phyloP scores from a whole-genome alignment of 495 filamentous ascomycete species.

The Rostrohypoxylon terebratum region DNA sequence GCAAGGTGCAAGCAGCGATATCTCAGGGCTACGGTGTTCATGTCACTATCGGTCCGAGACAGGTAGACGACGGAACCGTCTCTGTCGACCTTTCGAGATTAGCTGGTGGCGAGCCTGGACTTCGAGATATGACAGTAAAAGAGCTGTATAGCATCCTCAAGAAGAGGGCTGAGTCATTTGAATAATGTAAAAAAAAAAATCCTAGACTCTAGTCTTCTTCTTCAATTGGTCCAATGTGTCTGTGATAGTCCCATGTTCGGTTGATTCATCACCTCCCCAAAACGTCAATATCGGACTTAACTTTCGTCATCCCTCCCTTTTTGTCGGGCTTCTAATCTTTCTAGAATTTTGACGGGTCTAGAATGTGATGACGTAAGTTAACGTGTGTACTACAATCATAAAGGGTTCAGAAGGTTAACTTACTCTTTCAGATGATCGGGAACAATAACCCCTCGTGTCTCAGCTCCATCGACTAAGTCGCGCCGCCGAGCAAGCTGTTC shows the following conservation, averaged over 20 bases:
- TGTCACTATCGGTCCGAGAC: constrained; percentile 75
- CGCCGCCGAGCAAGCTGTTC: constrained; percentile 72
- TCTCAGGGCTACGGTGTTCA: constrained; percentile 79
- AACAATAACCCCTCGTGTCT: constrained; percentile 68
- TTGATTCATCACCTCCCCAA: background rate
- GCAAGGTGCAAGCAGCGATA: constrained; percentile 80
- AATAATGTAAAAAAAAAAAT: constrained; percentile 37
- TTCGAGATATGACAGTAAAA: constrained; percentile 49
- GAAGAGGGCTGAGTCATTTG: constrained; percentile 50
- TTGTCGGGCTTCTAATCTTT: constrained; percentile 37
- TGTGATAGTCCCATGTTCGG: background rate
- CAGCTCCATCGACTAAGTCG: constrained; percentile 70
- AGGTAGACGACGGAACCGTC: constrained; percentile 52
- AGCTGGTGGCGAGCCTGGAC: constrained; percentile 10
- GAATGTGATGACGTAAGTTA: constrained; percentile 15
- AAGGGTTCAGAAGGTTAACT: background rate
- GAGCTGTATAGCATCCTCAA: constrained; percentile 51
- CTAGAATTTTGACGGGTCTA: constrained; percentile 38
- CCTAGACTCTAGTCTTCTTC: constrained; percentile 10
- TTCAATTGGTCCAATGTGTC: constrained; percentile 6
- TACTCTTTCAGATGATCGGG: constrained; percentile 53
- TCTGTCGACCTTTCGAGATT: constrained; percentile 50
- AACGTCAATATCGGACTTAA: constrained; percentile 7
- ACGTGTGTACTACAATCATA: constrained; percentile 8
- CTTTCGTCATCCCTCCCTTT: constrained; percentile 34